Evolutionary conservation across 495 filamentous ascomycete species (phyloP), one percentile per base, ranked within the genome.

Genomic region (Talaromyces liani): DNA sequence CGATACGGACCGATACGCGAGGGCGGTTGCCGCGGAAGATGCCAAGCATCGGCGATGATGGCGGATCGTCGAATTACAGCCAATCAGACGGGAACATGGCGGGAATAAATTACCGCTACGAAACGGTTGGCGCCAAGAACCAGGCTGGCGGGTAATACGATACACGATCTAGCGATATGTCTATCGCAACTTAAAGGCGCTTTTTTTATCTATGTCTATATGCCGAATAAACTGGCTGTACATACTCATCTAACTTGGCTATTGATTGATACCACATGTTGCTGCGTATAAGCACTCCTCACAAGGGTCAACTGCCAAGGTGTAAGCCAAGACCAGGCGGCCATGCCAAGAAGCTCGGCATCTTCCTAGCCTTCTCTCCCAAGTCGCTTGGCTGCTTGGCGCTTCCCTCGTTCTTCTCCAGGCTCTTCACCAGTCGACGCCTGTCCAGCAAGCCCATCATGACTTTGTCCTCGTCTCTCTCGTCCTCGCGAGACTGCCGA

Each of bases 341-440:
- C 20, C 12, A 56, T 29, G 53, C 53, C 53, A 56, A 56, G 53
- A 56, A 16, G 29, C 57, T 60, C 31, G 57, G 57, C 57, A 60
- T 34, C 56, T 18, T 22, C 16, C 16, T 39, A 33, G 56, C n/a
- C 18, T 25, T 8, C 1, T 3, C 24, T 24, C 51, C 22, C 25
- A 55, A 59, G 57, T 39, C 57, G 29, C 57, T 60, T 60, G 57
- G 57, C 57, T 41, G 20, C 57, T 60, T 60, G 57, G 57, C 57
- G 18, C 27, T 56, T 22, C 22, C 10, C 53, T 56, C 53, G 12
- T 16, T 9, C 7, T 27, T 27, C 49, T 25, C 49, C 18, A 9
- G 49, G 24, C 49, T 54, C 31, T 18, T 58, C 55, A 18, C 31
- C 29, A 9, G 36, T n/a, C 39, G 39, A 45, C 41, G 41, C 41